Conservation (phyloP, 768 basidiomycete species). For the Peribolospora baueri region DNA sequence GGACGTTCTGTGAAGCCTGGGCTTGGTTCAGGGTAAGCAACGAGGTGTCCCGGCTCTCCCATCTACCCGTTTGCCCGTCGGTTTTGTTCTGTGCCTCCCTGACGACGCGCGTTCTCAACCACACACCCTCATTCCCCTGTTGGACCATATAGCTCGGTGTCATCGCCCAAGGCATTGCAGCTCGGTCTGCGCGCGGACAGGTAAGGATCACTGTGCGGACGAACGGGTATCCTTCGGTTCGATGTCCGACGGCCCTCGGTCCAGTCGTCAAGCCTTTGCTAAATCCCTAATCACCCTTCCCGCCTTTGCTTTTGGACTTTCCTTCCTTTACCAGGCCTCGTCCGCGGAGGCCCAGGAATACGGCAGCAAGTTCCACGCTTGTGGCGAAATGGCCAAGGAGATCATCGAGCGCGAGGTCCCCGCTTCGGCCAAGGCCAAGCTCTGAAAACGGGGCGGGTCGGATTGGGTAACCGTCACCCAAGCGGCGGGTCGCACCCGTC, state of each 20-base stretch:
- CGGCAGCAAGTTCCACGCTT: conserved; percentile 5
- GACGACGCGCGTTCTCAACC: neutral
- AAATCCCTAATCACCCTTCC: no score
- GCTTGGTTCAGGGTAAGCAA: conserved; percentile 12
- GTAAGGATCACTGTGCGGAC: neutral
- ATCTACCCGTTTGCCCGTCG: neutral
- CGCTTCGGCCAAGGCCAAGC: neutral
- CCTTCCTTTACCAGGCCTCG: conserved; percentile 5
- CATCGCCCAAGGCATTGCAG: conserved; percentile 15
- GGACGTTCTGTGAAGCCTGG: conserved; percentile 10
- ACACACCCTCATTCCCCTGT: neutral
- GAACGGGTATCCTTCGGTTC: no score
- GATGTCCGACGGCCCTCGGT: no score
- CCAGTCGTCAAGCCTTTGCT: no score
- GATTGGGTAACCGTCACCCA: no score
- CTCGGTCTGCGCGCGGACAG: conserved; percentile 8
- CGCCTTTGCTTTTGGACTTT: no score
- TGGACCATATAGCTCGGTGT: conserved; percentile 9
- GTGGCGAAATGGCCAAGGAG: conserved; percentile 7
- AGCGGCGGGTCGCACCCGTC: no score
- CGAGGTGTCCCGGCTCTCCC: neutral
- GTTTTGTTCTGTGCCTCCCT: neutral
- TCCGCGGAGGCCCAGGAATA: conserved; percentile 8
- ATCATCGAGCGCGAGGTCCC: conserved; percentile 1
- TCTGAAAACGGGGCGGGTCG: neutral